Evolutionary conservation across 345 rosid genomes (phyloP).

Genomic region (Anacardium occidentale): DNA sequence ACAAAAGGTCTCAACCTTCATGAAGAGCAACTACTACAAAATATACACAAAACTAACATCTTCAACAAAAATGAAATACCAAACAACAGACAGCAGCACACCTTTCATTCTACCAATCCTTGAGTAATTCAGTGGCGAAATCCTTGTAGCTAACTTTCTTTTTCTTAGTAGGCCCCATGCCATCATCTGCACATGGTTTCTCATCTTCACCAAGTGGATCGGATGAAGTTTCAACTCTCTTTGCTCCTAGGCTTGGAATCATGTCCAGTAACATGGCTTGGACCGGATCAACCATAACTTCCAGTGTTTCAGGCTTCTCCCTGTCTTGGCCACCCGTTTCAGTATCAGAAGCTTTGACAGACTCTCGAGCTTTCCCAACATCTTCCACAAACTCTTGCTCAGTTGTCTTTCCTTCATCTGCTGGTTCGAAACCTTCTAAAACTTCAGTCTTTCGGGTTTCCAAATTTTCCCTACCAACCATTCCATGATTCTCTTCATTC

Average conservation of each 20-base stretch:
- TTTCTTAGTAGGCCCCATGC: conserved; percentile 45
- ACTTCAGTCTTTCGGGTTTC: conserved; percentile 11
- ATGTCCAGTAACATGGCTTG: conserved; percentile 77
- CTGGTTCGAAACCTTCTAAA: conserved; percentile 32
- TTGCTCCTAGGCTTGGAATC: conserved; percentile 75
- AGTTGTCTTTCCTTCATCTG: conserved; percentile 17
- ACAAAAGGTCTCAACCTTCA: no score
- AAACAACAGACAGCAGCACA: background rate
- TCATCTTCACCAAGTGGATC: conserved; percentile 22
- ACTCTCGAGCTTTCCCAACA: conserved; percentile 9
- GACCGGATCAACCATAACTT: conserved; percentile 66
- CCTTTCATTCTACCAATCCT: conserved; percentile 40
- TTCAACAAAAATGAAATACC: background rate
- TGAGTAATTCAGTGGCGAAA: conserved; percentile 62
- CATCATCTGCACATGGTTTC: conserved; percentile 20
- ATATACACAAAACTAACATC: background rate
- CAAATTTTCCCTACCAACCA: conserved; percentile 13
- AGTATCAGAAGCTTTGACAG: conserved; percentile 14
- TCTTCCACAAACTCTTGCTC: conserved; percentile 31
- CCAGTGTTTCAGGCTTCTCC: conserved; percentile 26
- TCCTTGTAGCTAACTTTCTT: conserved; percentile 90
- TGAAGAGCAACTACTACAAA: no score
- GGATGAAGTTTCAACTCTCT: conserved; percentile 27
- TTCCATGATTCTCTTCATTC: conserved; percentile 14
- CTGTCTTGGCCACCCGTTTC: conserved; percentile 14